Evolutionary conservation across 139 green algal genomes (phyloP), one percentile per base, ranked within the genome.

Genomic region (Trebouxia sp.): DNA sequence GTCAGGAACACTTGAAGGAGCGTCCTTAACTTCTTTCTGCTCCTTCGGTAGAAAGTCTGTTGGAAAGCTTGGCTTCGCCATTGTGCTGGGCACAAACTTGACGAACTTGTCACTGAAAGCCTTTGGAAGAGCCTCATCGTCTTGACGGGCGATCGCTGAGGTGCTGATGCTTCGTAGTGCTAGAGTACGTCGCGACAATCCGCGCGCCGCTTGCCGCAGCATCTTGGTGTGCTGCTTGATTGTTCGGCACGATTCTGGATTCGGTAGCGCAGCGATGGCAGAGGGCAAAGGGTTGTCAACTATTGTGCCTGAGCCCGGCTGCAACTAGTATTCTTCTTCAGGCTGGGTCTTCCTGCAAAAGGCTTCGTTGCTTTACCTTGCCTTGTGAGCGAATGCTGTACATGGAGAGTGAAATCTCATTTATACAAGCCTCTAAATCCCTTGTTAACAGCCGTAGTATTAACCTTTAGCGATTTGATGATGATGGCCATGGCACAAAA

Each of bases 71-170:
- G 87, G 84, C 5, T 67, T 45, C 1, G 51, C 51, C 28, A 81
- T 62, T 15, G 66, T 85, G 76, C 43, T 69, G 22, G 66, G 48
- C 22, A 53, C 69, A 22, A 51, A 28, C 70, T 74, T 80, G 38
- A 58, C 67, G 58, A 93, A 92, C 35, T 69, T 76, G 3, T 89
- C 81, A 4, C 83, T 70, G 66, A 90, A 91, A n/a, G 56, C 65
- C 55, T 77, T 26, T 42, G 41, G 43, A 38, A 48, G 37, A 32
- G 50, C 55, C 26, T 42, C 74, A 30, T 82, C 58, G 3, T 65
- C 76, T 37, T 81, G 51, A 35, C 50, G 22, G 24, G n/a, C 41
- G n/a, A 72, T 47, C 11, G 53, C 50, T 41, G 76, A 53, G 6
- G 50, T 81, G 76, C 50, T 47, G 28, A 81, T 51, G 22, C 35